Base-by-base conservation (phyloP, 441 rosid species). In the Eruca vesicaria region DNA sequence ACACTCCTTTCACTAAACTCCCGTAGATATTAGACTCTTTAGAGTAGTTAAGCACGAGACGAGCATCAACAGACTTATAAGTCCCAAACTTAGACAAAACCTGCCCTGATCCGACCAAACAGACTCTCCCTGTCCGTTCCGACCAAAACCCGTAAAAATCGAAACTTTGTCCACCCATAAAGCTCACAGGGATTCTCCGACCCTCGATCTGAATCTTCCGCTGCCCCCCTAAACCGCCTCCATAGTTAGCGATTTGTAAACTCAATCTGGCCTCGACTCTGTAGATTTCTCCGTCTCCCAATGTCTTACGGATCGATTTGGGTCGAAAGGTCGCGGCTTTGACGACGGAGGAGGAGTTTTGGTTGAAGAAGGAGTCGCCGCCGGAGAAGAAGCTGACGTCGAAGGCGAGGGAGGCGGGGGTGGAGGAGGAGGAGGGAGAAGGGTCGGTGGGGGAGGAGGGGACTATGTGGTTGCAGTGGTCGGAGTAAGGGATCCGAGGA, bases 101-200 rank as follows among this genome's bases (percentile, higher is more conserved):
- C 61, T 70, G 36, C 12, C 86, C 84, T 64, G 98, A 89, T 87
- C 98, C 97, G 21, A 96, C 89, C 97, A 91, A 83, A 83, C 99
- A 96, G 31, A 93, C 85, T 80, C 79, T 82, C 69, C 95, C 91
- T 23, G 85, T 81, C 63, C 86, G 76, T 76, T 86, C 82, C 3
- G 92, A 87, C 98, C 92, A 88, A 75, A 81, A 90, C 64, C 98
- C 99, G 67, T 64, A 77, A 3, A 95, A 77, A 16, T 74, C 71
- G 75, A 95, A 92, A 32, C 64, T 69, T 15, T 69, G 66, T 20
- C 45, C 69, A 0, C 80, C 81, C 52, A 64, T 31, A 63, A 71
- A 71, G 45, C 80, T 48, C 60, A 66, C 18, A 5, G 90, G 93
- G 5, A 72, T 63, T 60, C 32, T 55, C 8, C 84, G 76, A n/a